phyloP scores from a whole-genome alignment of 2,329 filamentous ascomycete genomes.

The Sporothrix luriei region DNA sequence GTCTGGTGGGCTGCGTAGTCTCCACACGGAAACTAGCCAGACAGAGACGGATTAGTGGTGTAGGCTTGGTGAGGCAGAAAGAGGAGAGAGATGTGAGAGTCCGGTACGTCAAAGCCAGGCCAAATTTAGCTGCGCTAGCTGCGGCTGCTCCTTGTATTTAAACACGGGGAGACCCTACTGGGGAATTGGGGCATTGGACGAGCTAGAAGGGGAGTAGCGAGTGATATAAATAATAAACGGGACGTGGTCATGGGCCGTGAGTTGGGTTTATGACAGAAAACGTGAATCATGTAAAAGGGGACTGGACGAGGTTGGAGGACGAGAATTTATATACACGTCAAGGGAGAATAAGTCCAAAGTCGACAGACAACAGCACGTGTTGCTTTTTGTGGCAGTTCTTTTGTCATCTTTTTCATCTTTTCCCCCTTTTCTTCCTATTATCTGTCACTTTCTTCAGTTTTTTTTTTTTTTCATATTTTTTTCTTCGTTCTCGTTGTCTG shows the following conservation, averaged over 20 bases:
- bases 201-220: background rate
- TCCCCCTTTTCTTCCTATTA: background rate
- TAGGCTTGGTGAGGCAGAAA: background rate
- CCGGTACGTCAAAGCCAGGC: background rate
- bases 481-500: background rate
- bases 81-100: background rate
- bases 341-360: background rate
- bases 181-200: background rate
- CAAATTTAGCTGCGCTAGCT: conserved; percentile 18
- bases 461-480: background rate
- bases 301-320: background rate
- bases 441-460: background rate
- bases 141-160: background rate
- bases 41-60: no score
- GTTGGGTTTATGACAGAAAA: background rate
- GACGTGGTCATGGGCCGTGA: background rate
- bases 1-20: background rate
- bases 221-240: no score
- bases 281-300: background rate
- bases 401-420: no score
- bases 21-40: background rate
- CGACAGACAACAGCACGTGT: no score
- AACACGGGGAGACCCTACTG: background rate
- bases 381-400: background rate
- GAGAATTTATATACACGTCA: background rate